Base-by-base conservation (phyloP, 2,329 filamentous ascomycete species). In the Diaporthe humulicola region DNA sequence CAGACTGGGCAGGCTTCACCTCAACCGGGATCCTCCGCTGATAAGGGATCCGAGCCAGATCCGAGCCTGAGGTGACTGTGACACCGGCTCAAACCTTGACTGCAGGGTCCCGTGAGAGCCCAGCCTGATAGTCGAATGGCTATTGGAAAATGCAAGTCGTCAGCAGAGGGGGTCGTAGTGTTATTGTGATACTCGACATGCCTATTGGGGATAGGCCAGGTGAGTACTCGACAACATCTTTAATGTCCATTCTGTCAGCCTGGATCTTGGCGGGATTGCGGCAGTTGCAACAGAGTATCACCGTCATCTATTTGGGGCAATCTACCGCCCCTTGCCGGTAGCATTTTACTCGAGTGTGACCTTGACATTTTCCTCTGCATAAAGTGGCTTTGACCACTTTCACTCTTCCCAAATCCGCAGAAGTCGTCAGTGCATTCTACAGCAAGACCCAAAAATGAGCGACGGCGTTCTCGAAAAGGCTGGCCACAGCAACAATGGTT, bases 251-350 rank as follows among this genome's bases (percentile, higher is more conserved):
- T 48, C 48, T 12, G 30, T 25, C 64, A 67, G 45, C 33, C 45
- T 52, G 61, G 5, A 25, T 67, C 45, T 67, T 52, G 61, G 45
- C 28, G 33, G 45, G 33, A 17, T 12, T 54, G 48, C 48, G 33
- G 48, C 64, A 69, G 19, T 28, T 50, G 45, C 22, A 67, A 25
- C 25, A 38, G 45, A 52, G 48, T 54, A 69, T 69, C 64, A 54
- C 45, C 64, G 64, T 69, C 48, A 69, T 69, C 30, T 69, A 69
- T 69, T 54, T 19, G 14, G 45, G 28, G 33, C 30, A 50, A 28
- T 28, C 33, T 40, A 40, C 22, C 48, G 28, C 22, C 48, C 64
- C 64, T 69, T 52, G 64, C 45, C 15, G 42, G 58, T 61, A 30
- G 10, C 33, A 25, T 40, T 25, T 25, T n/a, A 10, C 14, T 38